Evolutionary conservation across 805 yeast species (phyloP).

Genomic region (Zygosaccharomyces gambellarensis): DNA sequence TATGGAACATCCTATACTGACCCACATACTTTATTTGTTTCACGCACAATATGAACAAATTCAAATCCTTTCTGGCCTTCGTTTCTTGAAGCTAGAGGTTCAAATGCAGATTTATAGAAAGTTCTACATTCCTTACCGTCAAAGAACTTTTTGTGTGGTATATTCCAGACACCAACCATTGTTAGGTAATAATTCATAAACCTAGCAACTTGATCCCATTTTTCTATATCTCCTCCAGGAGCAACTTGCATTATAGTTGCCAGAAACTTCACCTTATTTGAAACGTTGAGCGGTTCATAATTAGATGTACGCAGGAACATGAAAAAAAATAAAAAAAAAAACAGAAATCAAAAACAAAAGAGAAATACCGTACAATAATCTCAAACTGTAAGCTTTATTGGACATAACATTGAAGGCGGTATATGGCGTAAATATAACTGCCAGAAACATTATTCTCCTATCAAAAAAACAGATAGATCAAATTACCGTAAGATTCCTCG

Average conservation of each 20-base stretch:
- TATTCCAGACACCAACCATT: neutral
- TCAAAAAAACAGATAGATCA: no score
- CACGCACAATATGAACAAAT: neutral
- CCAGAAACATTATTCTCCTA: no score
- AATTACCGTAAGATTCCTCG: no score
- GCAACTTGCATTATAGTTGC: slow-evolving; percentile 1
- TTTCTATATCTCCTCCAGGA: neutral
- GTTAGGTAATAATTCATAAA: neutral
- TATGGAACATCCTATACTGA: neutral
- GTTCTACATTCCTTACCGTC: slow-evolving; percentile 4
- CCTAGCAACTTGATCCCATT: slow-evolving; percentile 1
- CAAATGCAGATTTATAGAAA: neutral
- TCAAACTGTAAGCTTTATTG: no score
- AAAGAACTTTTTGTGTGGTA: neutral
- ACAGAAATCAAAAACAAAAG: no score
- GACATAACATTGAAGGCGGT: no score
- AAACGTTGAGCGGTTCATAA: neutral
- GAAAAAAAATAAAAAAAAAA: no score
- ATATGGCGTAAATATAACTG: no score
- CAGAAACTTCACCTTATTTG: neutral
- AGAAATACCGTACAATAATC: no score
- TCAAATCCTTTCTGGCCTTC: neutral
- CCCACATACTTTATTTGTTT: neutral
- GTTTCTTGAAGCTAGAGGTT: neutral
- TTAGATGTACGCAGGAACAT: no score